Base-by-base conservation (phyloP, 352 stramenopile genomes). In the Pythium sp. region DNA sequence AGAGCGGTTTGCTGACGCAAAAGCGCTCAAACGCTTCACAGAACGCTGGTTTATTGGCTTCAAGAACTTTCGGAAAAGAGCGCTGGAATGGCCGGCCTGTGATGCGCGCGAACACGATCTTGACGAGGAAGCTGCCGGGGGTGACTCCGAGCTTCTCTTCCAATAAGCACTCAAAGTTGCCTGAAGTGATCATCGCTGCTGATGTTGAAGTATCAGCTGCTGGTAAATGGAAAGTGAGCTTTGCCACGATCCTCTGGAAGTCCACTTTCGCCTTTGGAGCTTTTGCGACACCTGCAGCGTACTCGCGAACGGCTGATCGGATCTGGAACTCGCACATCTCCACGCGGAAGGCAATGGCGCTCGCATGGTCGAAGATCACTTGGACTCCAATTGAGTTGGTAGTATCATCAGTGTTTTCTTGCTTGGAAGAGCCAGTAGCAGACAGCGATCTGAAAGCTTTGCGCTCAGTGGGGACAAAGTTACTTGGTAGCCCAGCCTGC, bases 281-380 rank as follows among this genome's bases (percentile, higher is more conserved):
- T 46, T 80, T 81, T 11, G 36, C 41, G 15, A 15, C 58, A 5
- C 46, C 68, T 7, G 67, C 43, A 1, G 22, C 38, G 4, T 68
- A 62, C 14, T 74, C 59, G 0, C 72, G 26, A 28, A 84, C 56
- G 0, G 73, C 72, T 8, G 73, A 62, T 5, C 79, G 79, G 15
- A 87, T 58, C 62, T 87, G 75, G 61, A 81, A 81, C 63, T 87
- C 79, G 54, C 79, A 72, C 36, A 85, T 66, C 64, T 87, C 79
- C 24, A 82, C 59, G 14, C 68, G 72, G 62, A 87, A 87, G 3
- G 67, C 72, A n/a, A 71, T 62, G 1, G 68, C 66, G 2, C 69
- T 68, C 1, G 69, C 69, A 5, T 76, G 53, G 15, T 85, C 75
- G 6, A 65, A 24, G 2, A 82, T 38, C 15, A 43, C 8, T 3